phyloP scores from a whole-genome alignment of 225 moss, liverwort and hornwort species.

The Marchantia paleacea region DNA sequence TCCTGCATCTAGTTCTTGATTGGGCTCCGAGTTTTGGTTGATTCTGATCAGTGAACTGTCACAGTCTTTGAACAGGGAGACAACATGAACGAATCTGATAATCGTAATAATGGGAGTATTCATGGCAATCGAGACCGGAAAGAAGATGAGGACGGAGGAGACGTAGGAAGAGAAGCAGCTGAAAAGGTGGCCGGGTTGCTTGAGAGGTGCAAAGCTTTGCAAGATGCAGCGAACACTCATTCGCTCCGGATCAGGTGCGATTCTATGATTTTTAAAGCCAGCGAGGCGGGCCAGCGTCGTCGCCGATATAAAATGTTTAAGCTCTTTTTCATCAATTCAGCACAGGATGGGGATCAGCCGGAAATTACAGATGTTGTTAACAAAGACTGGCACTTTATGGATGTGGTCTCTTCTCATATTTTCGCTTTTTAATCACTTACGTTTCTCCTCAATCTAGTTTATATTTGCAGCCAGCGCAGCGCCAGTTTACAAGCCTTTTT shows the following conservation, averaged over 20 bases:
- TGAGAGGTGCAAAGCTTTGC: slow-evolving; percentile 43
- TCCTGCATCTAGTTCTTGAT: slow-evolving; percentile 1
- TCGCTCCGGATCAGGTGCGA: slow-evolving; percentile 41
- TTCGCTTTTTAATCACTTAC: no score
- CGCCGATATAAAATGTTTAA: slow-evolving; percentile 28
- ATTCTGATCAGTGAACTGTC: slow-evolving; percentile 4
- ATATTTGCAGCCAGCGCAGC: no score
- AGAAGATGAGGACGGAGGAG: slow-evolving; percentile 26
- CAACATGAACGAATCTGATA: slow-evolving; percentile 6
- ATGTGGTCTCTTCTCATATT: no score
- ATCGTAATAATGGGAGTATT: slow-evolving; percentile 5
- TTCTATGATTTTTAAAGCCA: slow-evolving; percentile 40
- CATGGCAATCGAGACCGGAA: slow-evolving; percentile 7
- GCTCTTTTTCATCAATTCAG: slow-evolving; percentile 26
- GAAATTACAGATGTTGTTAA: slow-evolving; percentile 27
- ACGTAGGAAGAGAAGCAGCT: slow-evolving; percentile 31
- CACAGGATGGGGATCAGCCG: slow-evolving; percentile 41
- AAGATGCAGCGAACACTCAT: slow-evolving; percentile 43
- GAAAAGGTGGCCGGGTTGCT: slow-evolving; percentile 35
- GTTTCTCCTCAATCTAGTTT: no score
- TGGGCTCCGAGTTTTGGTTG: background rate
- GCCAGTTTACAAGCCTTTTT: no score
- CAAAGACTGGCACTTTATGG: no score
- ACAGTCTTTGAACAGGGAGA: background rate
- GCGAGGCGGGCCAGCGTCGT: slow-evolving; percentile 33